Percentiles rank a stretch among this genome's conserved stretches.
phyloP scores from a whole-genome alignment of 768 basidiomycete species.

The Suillus alpinus region DNA sequence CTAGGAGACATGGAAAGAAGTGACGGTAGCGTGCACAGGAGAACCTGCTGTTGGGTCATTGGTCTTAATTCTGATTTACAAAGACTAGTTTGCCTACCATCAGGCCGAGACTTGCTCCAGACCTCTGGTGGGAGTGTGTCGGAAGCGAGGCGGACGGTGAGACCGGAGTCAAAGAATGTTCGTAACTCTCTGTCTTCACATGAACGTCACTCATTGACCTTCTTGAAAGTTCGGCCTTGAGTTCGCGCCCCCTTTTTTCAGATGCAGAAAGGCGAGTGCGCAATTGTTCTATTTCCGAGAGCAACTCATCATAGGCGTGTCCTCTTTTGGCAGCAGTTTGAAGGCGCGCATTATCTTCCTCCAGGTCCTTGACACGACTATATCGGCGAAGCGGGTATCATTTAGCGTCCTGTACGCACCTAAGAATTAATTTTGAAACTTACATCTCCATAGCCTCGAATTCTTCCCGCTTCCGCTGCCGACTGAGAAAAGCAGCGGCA shows the following conservation, averaged over 20 bases:
- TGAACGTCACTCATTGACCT: conserved; percentile 32
- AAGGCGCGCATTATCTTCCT: conserved; percentile 79
- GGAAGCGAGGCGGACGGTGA: conserved; percentile 33
- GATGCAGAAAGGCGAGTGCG: conserved; percentile 61
- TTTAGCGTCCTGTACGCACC: background rate
- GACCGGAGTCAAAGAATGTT: conserved; percentile 47
- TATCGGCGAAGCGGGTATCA: conserved; percentile 16
- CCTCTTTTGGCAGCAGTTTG: conserved; percentile 53
- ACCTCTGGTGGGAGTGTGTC: conserved; percentile 48
- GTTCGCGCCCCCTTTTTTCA: conserved; percentile 63
- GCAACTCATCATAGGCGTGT: conserved; percentile 37
- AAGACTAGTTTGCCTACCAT: conserved; percentile 49
- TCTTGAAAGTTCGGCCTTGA: conserved; percentile 57
- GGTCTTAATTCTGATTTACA: conserved; percentile 6
- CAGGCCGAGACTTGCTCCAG: conserved; percentile 64
- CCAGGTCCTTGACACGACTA: conserved; percentile 81
- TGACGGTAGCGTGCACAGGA: conserved; percentile 74
- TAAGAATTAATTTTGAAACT: conserved; percentile 34
- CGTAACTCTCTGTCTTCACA: conserved; percentile 60
- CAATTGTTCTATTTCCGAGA: conserved; percentile 65
- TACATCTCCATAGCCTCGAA: conserved; percentile 90
- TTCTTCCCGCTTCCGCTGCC: conserved; percentile 90
- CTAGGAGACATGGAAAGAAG: conserved; percentile 68
- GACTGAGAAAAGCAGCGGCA: conserved; percentile 86
- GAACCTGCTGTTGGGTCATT: conserved; percentile 50